Evolutionary conservation across 1,139 yeast genomes (phyloP), one percentile per base, ranked within the genome.

Genomic region (Scheffersomyces lignicola): DNA sequence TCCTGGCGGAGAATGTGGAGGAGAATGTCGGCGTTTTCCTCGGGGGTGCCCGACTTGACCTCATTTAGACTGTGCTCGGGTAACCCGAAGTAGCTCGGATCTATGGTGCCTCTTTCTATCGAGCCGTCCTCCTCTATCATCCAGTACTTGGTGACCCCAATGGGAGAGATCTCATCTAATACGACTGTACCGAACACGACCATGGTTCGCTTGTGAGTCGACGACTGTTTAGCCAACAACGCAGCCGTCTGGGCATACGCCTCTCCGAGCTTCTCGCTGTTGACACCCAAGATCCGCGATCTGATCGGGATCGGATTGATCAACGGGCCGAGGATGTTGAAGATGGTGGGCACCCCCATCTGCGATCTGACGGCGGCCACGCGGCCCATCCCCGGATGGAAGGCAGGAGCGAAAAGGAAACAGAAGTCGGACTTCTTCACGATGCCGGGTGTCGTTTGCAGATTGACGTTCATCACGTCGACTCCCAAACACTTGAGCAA

Each of bases 171-270:
- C 58, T 92, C 98, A 53, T 92, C 98, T 22, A 92, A 68, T 0
- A 96, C 96, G 34, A 87, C 77, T 34, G 81, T 80, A 10, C 98
- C 98, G 78, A 83, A 90, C 11, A 92, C 98, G 23, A 92, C 86
- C 79, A 89, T 76, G 2, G 95, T 83, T 47, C 73, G 66, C 30
- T 71, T 70, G 36, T 68, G 75, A 24, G 64, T 58, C 24, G 61
- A 56, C 47, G 78, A 81, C 31, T 54, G 53, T 26, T 45, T 49
- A 18, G 72, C 67, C 43, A 86, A 62, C 36, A 68, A 64, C 5
- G 77, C 65, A 1, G 92, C 88, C 1, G 96, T 88, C 46, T 80
- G 74, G 7, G 97, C 96, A 51, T 86, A 92, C 8, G 85, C 82
- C 41, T 74, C 80, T 3, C 97, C 98, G 41, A 92, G 63, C 5